Percentiles rank a stretch among this genome's conserved stretches.
phyloP scores from a whole-genome alignment of 2,329 filamentous ascomycete species.

The Microcyclosporella mali region DNA sequence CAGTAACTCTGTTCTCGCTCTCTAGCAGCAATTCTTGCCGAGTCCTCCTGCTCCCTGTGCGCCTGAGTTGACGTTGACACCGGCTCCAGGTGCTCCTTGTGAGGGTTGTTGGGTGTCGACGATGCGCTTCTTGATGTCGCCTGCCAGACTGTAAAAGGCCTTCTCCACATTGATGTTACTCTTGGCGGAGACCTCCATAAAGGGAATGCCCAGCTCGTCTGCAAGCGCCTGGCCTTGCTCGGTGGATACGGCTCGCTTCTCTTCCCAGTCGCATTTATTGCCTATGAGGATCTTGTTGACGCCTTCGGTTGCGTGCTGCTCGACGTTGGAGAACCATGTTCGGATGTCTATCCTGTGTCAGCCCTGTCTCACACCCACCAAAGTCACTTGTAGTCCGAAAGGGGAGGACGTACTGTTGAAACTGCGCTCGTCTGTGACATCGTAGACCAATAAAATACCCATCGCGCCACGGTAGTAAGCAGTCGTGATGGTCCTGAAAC shows the following conservation, averaged over 20 bases:
- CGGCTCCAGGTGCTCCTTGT: slow-evolving; percentile 63
- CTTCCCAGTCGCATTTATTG: slow-evolving; percentile 99
- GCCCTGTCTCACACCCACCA: slow-evolving; percentile 3
- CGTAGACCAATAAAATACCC: slow-evolving; percentile 96
- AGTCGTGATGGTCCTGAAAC: slow-evolving; percentile 97
- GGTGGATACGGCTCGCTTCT: slow-evolving; percentile 90
- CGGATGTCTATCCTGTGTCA: slow-evolving; percentile 67
- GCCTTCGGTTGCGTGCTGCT: slow-evolving; percentile 95
- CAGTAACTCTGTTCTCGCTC: neutral
- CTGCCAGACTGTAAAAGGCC: slow-evolving; percentile 90
- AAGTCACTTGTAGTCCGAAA: slow-evolving; percentile 12
- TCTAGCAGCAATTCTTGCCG: slow-evolving; percentile 59
- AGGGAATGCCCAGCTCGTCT: slow-evolving; percentile 92
- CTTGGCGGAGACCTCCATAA: slow-evolving; percentile 97
- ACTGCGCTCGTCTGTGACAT: slow-evolving; percentile 92
- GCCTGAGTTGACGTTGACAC: slow-evolving; percentile 29
- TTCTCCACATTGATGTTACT: slow-evolving; percentile 99
- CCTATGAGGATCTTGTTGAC: slow-evolving; percentile 99
- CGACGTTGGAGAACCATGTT: slow-evolving; percentile 98
- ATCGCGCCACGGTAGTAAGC: slow-evolving; percentile 98
- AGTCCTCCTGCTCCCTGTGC: slow-evolving; percentile 25
- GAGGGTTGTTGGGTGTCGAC: slow-evolving; percentile 69
- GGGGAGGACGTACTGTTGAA: slow-evolving; percentile 70
- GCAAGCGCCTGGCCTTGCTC: slow-evolving; percentile 90
- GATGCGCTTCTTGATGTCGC: slow-evolving; percentile 97